Conservation (phyloP, 2,329 filamentous ascomycete genomes). For the Alternaria dauci region DNA sequence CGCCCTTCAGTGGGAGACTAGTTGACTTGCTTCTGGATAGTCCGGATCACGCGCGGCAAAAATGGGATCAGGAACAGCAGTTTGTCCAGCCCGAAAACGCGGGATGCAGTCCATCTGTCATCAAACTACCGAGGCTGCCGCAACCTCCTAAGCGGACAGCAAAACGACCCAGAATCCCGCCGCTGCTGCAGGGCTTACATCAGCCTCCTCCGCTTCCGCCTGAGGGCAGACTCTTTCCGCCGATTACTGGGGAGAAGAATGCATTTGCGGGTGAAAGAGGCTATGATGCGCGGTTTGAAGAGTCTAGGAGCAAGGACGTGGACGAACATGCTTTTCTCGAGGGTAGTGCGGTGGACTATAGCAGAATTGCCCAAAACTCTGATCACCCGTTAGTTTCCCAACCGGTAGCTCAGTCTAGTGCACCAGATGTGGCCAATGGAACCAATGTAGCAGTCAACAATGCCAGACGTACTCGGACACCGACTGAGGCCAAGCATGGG, state of each 20-base stretch:
- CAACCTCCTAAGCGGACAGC: conserved; percentile 41
- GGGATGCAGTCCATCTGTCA: conserved; percentile 32
- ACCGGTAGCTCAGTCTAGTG: neutral
- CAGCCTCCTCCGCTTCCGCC: conserved; percentile 64
- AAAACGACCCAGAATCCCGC: conserved; percentile 54
- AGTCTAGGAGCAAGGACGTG: conserved; percentile 21
- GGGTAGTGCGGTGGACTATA: neutral
- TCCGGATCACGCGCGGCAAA: conserved; percentile 24
- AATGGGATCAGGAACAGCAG: conserved; percentile 33
- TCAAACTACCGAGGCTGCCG: conserved; percentile 53
- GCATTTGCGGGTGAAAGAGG: conserved; percentile 26
- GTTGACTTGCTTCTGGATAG: conserved; percentile 40
- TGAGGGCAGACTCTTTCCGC: conserved; percentile 67
- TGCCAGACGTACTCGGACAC: conserved; percentile 6
- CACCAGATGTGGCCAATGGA: neutral
- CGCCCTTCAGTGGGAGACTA: conserved; percentile 40
- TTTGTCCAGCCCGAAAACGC: conserved; percentile 20
- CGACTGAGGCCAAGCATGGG: conserved; percentile 48
- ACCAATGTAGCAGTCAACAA: neutral
- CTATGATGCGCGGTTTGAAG: conserved; percentile 20
- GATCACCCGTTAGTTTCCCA: conserved; percentile 1
- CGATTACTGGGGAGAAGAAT: conserved; percentile 62
- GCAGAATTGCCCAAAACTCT: neutral
- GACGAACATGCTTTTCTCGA: conserved; percentile 15
- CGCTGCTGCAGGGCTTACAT: conserved; percentile 66